Base-by-base conservation (phyloP, 495 filamentous ascomycete species). In the Penicillium paradoxum region DNA sequence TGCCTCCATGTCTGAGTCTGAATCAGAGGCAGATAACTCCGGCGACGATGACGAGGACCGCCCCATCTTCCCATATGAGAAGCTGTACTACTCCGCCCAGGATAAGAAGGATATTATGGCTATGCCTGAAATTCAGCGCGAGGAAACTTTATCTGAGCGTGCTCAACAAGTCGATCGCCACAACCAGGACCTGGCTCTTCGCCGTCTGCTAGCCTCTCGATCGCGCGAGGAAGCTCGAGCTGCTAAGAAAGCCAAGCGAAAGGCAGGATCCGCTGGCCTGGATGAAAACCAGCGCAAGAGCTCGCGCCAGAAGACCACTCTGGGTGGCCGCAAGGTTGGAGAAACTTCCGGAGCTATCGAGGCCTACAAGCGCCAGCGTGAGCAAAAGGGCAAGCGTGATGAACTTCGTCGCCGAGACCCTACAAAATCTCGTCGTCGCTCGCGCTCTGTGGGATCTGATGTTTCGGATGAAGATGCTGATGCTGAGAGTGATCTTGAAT, bases 111-210 rank as follows among this genome's bases (percentile, higher is more conserved):
- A 86, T 24, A 92, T 99, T 48, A 84, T 91, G 78, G 83, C 80
- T 25, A 85, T 97, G 81, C 84, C 91, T 2, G 90, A 97, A 64
- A 83, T 97, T 22, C 82, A 91, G 60, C 88, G 93, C 40, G 93
- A 99, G 68, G 80, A 88, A 63, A 79, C 96, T 44, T 81, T 99
- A 7, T 91, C 91, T 19, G 89, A 92, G 53, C 89, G 95, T 55
- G 85, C 85, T n/a, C 81, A 88, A 49, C 81, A 90, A 64, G 81
- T 87, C 37, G 87, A 92, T 54, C 85, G 85, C 29, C 81, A 88
- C 55, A 79, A 85, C 54, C 91, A 96, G 70, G 87, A 95, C 60
- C 77, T 85, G 13, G 82, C 90, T 53, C 82, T 98, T n/a, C 87
- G 89, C 27, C 87, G 85, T 56, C 79, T 93, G 13, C 76, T 92